Percentiles rank a stretch among this genome's conserved stretches.
phyloP scores from a whole-genome alignment of 2,329 filamentous ascomycete genomes.

The Penicillium sp. region DNA sequence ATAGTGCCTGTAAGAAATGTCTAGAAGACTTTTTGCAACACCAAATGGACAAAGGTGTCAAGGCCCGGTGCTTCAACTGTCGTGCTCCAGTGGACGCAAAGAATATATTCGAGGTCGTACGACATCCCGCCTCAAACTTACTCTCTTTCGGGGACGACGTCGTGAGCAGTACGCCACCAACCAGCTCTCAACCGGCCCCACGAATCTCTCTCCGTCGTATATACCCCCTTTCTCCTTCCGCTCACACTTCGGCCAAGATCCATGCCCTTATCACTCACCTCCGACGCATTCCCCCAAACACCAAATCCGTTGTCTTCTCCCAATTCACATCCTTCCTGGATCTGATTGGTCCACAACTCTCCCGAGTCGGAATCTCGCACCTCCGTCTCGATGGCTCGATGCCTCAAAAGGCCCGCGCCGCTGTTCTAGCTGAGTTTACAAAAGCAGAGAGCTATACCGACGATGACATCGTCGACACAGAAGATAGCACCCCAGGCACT shows the following conservation, averaged over 20 bases:
- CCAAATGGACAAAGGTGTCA: slow-evolving; percentile 71
- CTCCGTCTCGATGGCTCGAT: slow-evolving; percentile 92
- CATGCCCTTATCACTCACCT: slow-evolving; percentile 74
- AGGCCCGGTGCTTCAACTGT: slow-evolving; percentile 87
- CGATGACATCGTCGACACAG: slow-evolving; percentile 38
- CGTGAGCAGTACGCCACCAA: slow-evolving; percentile 41
- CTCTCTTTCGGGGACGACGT: slow-evolving; percentile 47
- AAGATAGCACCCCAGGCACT: slow-evolving; percentile 27
- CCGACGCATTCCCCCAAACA: slow-evolving; percentile 65
- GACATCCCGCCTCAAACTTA: slow-evolving; percentile 56
- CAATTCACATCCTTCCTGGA: slow-evolving; percentile 97
- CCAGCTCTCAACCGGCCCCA: slow-evolving; percentile 38
- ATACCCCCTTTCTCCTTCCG: slow-evolving; percentile 60
- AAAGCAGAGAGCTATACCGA: slow-evolving; percentile 40
- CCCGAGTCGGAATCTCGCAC: slow-evolving; percentile 68
- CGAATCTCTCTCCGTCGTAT: slow-evolving; percentile 62
- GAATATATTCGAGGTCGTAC: slow-evolving; percentile 89
- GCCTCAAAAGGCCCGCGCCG: slow-evolving; percentile 77
- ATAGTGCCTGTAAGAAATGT: slow-evolving; percentile 93
- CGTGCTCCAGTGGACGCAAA: slow-evolving; percentile 76
- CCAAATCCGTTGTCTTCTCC: slow-evolving; percentile 91
- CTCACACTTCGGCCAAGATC: slow-evolving; percentile 75
- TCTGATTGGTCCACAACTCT: slow-evolving; percentile 79
- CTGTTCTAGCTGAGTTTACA: slow-evolving; percentile 73
- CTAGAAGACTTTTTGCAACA: slow-evolving; percentile 87